Evolutionary conservation across 2,329 filamentous ascomycete genomes (phyloP).

Genomic region (Sodiomyces alkalinus): DNA sequence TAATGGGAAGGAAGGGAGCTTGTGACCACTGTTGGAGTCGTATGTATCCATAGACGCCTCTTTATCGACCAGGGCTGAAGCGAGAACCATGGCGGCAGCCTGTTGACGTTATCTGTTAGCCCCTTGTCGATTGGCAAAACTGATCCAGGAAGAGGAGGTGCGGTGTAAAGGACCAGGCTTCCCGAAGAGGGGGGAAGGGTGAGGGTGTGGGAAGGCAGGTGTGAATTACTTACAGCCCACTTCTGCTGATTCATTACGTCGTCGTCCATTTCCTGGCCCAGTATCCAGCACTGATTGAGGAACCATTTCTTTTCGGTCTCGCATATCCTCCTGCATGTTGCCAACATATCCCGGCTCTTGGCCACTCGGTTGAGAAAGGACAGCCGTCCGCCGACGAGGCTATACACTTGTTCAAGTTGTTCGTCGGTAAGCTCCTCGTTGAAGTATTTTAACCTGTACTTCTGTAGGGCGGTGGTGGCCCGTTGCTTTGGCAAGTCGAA

Average conservation of each 20-base stretch:
- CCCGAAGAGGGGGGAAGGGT: background rate
- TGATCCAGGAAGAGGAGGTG: background rate
- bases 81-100: conserved; percentile 87
- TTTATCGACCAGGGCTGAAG: conserved; percentile 75
- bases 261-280: conserved; percentile 70
- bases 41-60: conserved; percentile 38
- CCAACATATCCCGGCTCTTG: conserved; percentile 68
- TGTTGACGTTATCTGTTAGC: conserved; percentile 15
- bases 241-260: conserved; percentile 98
- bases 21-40: conserved; percentile 6
- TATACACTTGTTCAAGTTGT: conserved; percentile 64
- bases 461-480: conserved; percentile 61
- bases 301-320: conserved; percentile 62
- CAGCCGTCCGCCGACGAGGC: conserved; percentile 73
- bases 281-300: conserved; percentile 60
- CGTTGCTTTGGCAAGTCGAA: conserved; percentile 65
- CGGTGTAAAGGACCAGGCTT: too few relatives aligned
- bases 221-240: conserved; percentile 53
- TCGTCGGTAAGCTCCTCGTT: conserved; percentile 38
- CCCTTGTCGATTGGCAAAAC: too few relatives aligned
- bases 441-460: conserved; percentile 71
- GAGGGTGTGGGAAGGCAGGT: background rate
- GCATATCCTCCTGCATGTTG: conserved; percentile 60
- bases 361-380: conserved; percentile 83
- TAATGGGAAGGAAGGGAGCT: conserved; percentile 31